Conservation (phyloP, 768 basidiomycete genomes). For the Hypholoma fasciculare region DNA sequence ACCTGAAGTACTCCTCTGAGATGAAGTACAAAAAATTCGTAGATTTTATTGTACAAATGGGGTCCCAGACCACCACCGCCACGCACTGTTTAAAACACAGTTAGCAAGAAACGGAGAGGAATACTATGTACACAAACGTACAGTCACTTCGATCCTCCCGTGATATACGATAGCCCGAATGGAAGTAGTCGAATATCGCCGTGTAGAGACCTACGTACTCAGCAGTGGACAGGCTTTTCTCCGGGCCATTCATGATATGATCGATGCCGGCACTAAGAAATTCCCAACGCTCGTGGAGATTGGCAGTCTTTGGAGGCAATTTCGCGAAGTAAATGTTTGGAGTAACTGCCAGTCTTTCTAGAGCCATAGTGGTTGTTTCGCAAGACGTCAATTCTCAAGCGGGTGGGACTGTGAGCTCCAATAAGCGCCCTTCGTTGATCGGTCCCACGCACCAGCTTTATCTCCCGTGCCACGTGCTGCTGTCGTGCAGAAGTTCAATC, state of each 20-base stretch:
- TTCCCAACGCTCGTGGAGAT: slow-evolving; percentile 82
- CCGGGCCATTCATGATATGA: slow-evolving; percentile 89
- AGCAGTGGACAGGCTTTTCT: slow-evolving; percentile 71
- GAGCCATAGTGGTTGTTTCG: too few relatives aligned
- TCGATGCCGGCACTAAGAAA: slow-evolving; percentile 84
- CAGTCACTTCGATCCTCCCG: slow-evolving; percentile 75
- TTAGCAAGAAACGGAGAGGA: slow-evolving; percentile 35
- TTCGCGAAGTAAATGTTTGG: slow-evolving; percentile 23
- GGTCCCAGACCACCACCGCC: slow-evolving; percentile 92
- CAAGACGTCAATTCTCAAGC: too few relatives aligned
- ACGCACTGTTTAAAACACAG: slow-evolving; percentile 54
- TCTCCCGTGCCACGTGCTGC: too few relatives aligned
- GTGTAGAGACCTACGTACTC: slow-evolving; percentile 85
- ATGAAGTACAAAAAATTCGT: slow-evolving; percentile 85
- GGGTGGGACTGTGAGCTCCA: too few relatives aligned
- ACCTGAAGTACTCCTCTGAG: slow-evolving; percentile 66
- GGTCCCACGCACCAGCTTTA: too few relatives aligned
- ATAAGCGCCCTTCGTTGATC: too few relatives aligned
- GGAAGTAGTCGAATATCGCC: too few relatives aligned
- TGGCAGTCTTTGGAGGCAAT: slow-evolving; percentile 70
- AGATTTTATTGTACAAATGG: slow-evolving; percentile 93
- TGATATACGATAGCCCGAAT: too few relatives aligned
- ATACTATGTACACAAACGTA: slow-evolving; percentile 41
- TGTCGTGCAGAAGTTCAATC: too few relatives aligned
- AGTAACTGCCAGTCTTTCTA: too few relatives aligned